Evolutionary conservation across 1,284 basidiomycete species (phyloP).

Genomic region (Sanghuangporus weigelae): DNA sequence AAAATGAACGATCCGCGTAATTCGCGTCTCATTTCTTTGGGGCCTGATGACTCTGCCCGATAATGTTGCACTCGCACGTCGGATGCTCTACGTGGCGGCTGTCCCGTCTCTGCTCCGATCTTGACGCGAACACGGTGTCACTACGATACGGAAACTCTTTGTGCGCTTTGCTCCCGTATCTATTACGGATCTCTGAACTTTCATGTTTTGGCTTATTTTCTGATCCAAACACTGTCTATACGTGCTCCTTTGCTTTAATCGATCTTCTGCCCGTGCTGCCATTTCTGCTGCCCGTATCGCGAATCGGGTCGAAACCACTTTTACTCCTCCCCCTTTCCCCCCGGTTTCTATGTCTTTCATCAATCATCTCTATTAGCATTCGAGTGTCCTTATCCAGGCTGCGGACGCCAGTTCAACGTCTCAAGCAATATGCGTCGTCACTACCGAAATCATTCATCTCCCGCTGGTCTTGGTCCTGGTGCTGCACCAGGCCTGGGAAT

Average conservation of each 20-base stretch:
- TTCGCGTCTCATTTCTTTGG: background rate
- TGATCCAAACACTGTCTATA: no score
- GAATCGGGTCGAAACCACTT: background rate
- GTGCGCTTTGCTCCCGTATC: no score
- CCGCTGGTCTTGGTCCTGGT: background rate
- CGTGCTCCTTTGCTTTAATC: background rate
- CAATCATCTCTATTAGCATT: slow-evolving; percentile 42
- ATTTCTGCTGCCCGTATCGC: background rate
- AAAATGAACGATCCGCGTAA: background rate
- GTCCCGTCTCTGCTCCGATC: no score
- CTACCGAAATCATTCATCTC: slow-evolving; percentile 52
- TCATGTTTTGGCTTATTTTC: no score
- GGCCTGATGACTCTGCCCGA: background rate
- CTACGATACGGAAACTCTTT: no score
- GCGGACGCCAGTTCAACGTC: slow-evolving; percentile 71
- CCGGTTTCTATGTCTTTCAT: background rate
- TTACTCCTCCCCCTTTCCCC: background rate
- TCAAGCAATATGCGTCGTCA: slow-evolving; percentile 80
- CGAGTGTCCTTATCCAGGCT: slow-evolving; percentile 66
- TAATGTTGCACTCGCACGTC: background rate
- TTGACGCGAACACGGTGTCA: no score
- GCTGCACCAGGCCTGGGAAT: background rate
- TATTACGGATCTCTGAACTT: no score
- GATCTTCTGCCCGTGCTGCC: background rate
- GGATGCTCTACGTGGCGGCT: no score